A percentile compares a stretch with the other conserved stretches of the same genome.
phyloP scores from a whole-genome alignment of 768 basidiomycete genomes.

The Termitomyces sp. region DNA sequence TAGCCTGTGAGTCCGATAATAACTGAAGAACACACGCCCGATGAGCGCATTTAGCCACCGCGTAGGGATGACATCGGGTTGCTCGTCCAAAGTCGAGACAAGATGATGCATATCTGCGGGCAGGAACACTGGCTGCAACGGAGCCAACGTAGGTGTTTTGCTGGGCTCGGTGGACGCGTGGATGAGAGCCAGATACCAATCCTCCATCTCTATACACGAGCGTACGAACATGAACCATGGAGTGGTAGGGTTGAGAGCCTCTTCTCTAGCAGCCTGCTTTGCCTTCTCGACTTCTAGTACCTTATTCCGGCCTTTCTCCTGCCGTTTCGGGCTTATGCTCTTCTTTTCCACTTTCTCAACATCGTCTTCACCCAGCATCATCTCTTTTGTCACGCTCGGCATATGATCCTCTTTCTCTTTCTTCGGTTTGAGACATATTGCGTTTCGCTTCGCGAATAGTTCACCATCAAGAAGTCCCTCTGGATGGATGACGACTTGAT shows the following conservation, averaged over 20 bases:
- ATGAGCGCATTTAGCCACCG: slow-evolving; percentile 96
- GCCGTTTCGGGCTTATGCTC: slow-evolving; percentile 24
- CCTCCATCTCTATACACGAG: slow-evolving; percentile 91
- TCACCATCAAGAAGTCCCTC: slow-evolving; percentile 81
- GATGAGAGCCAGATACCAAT: slow-evolving; percentile 87
- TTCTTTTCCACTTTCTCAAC: slow-evolving; percentile 28
- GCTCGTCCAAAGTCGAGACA: slow-evolving; percentile 82
- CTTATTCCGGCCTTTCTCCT: slow-evolving; percentile 36
- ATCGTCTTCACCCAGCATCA: slow-evolving; percentile 36
- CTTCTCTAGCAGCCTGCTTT: slow-evolving; percentile 45
- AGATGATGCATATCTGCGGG: slow-evolving; percentile 79
- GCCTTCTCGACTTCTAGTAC: slow-evolving; percentile 35
- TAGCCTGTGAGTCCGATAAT: slow-evolving; percentile 79
- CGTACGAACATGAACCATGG: slow-evolving; percentile 96
- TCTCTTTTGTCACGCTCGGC: slow-evolving; percentile 54
- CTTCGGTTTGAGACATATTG: slow-evolving; percentile 73
- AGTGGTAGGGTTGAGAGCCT: slow-evolving; percentile 47
- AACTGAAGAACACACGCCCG: slow-evolving; percentile 89
- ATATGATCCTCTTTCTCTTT: slow-evolving; percentile 30
- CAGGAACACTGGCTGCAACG: slow-evolving; percentile 65
- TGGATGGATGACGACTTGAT: slow-evolving; percentile 74
- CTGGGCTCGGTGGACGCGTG: slow-evolving; percentile 68
- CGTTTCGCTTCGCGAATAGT: slow-evolving; percentile 86
- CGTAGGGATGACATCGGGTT: slow-evolving; percentile 95
- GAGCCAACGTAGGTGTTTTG: slow-evolving; percentile 56